Evolutionary conservation across 805 yeast genomes (phyloP), one percentile per base, ranked within the genome.

Genomic region (Yamadazyma nakazawae): DNA sequence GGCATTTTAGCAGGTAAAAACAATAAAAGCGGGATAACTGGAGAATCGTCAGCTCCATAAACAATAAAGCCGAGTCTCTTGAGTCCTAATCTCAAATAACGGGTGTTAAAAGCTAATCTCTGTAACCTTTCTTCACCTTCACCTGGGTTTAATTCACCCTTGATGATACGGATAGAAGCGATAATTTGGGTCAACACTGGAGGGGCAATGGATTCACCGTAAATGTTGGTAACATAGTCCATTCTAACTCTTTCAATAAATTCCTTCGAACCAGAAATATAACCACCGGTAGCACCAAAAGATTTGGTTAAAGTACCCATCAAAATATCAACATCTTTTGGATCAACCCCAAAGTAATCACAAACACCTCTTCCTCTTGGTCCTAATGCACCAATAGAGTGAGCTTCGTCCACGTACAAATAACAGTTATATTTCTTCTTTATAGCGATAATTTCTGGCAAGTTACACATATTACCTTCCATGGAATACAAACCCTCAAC

Each of bases 251-350:
- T 79, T 57, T 89, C 91, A 42, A 92, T 84, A 28, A 88, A 68
- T 40, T 66, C 69, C 59, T 81, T 76, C 52, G 75, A 75, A 39
- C 85, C 95, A n/a, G 96, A 92, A 53, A 94, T 72, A 63, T 94
- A 94, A 40, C 99, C 99, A 61, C 99, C 99, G 36, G 98, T 89
- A 14, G 99, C 98, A 63, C 99, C 99, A 65, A 94, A 94, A 1
- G 97, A 88, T 68, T 94, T 94, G 43, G 99, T 95, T 48, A 94
- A 79, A 7, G 99, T 94, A 42, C 99, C 99, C 99, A 94, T 94
- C 54, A 94, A 69, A 52, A 94, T 72, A 68, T 94, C 99, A 47
- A 94, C 74, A 37, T 80, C 80, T 11, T 69, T 63, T 35, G 98
- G 92, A 53, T 82, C 78, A 41, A 94, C 80, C 45, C 84, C 85